Conservation (phyloP, 148 eudicot genomes). For the Rheum nobile region DNA sequence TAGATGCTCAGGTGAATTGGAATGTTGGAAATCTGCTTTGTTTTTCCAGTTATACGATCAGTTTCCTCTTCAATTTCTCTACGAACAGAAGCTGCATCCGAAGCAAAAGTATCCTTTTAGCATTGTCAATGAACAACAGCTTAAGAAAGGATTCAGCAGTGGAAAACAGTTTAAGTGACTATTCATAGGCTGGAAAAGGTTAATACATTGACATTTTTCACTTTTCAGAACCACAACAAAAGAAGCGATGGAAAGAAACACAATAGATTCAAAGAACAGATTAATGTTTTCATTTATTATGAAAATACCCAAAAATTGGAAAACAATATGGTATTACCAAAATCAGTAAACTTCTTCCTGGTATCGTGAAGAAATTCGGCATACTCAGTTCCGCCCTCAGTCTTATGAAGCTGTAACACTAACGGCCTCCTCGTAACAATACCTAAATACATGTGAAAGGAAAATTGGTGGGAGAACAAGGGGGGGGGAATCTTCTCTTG, state of each 20-base stretch:
- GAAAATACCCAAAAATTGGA: not conserved
- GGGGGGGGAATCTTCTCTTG: not conserved
- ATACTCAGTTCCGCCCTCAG: constrained; percentile 64
- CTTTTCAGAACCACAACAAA: not conserved
- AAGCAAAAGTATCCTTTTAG: not conserved
- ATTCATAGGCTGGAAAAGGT: too few relatives aligned
- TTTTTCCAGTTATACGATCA: constrained; percentile 85
- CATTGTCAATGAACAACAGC: not conserved
- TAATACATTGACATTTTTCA: not conserved
- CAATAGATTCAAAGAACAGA: not conserved
- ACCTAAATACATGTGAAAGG: constrained; percentile 17
- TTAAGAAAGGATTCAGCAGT: not conserved
- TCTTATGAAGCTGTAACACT: constrained; percentile 92
- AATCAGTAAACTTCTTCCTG: constrained; percentile 54
- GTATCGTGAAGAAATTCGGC: constrained; percentile 98
- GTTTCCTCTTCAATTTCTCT: constrained; percentile 93
- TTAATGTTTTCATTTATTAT: not conserved
- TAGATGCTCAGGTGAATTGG: constrained; percentile 97
- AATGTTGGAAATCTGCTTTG: constrained; percentile 81
- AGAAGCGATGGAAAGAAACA: not conserved
- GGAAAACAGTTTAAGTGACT: not conserved
- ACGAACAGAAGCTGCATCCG: constrained; percentile 82
- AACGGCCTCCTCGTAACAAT: constrained; percentile 95
- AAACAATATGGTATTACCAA: constrained; percentile 36
- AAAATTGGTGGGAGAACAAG: not conserved